A percentile compares a stretch with the other conserved stretches of the same genome.
phyloP scores from a whole-genome alignment of 2,329 filamentous ascomycete genomes.

The Cytospora leucostoma region DNA sequence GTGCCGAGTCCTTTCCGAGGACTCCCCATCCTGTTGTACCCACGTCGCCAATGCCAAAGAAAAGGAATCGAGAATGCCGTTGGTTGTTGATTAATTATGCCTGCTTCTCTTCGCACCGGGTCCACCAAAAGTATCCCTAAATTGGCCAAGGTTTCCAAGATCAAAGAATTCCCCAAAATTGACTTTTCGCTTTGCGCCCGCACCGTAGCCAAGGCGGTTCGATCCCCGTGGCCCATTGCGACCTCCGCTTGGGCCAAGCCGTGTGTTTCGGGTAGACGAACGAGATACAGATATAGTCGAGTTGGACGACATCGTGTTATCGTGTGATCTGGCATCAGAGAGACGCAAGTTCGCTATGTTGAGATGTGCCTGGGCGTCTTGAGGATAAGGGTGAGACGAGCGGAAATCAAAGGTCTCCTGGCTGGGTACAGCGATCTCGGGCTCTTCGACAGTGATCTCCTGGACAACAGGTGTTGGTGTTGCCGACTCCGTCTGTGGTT shows the following conservation, averaged over 20 bases:
- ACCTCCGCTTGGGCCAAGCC: constrained; percentile 30
- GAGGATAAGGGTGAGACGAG: constrained; percentile 61
- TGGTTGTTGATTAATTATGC: constrained; percentile 41
- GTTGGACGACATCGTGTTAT: constrained; percentile 36
- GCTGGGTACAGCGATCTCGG: constrained; percentile 52
- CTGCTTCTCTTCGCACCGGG: constrained; percentile 52
- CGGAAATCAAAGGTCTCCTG: constrained; percentile 71
- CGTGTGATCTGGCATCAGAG: constrained; percentile 52
- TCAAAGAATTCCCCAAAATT: constrained; percentile 78
- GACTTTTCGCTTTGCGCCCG: constrained; percentile 72
- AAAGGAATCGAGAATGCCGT: constrained; percentile 4
- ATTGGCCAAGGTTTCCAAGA: constrained; percentile 61
- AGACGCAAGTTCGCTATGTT: constrained; percentile 63
- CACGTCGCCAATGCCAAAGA: neutral
- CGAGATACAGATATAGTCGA: constrained; percentile 22
- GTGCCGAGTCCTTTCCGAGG: constrained; percentile 15
- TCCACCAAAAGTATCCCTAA: constrained; percentile 60
- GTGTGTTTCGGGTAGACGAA: constrained; percentile 22
- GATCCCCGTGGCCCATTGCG: constrained; percentile 34
- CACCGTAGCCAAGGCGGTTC: constrained; percentile 58
- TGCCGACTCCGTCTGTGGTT: constrained; percentile 42
- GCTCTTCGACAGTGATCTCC: constrained; percentile 30
- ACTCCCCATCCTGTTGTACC: constrained; percentile 13
- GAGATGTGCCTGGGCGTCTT: constrained; percentile 52
- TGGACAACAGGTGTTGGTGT: constrained; percentile 32